A percentile compares a stretch with the other conserved stretches of the same genome.
Evolutionary conservation across 441 rosid genomes (phyloP).

Genomic region (Breynia disticha): DNA sequence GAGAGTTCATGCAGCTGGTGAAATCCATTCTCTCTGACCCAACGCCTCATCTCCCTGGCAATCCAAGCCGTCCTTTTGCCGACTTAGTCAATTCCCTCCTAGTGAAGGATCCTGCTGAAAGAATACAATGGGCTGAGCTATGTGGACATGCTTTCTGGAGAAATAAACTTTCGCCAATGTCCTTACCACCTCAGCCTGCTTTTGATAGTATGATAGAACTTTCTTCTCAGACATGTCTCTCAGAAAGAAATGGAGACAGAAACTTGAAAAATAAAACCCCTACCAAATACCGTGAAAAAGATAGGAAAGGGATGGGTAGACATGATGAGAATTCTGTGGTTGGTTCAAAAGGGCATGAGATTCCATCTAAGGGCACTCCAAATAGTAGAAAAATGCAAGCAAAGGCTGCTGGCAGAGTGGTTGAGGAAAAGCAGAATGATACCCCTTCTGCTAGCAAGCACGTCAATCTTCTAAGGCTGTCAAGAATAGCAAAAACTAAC

Average conservation of each 20-base stretch:
- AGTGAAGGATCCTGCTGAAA: conserved; percentile 84
- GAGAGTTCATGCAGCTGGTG: conserved; percentile 84
- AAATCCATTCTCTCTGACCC: conserved; percentile 85
- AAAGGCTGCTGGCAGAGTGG: conserved; percentile 43
- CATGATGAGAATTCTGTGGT: conserved; percentile 51
- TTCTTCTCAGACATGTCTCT: conserved; percentile 62
- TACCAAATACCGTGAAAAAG: conserved; percentile 60
- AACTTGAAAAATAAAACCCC: conserved; percentile 58
- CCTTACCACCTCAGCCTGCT: conserved; percentile 83
- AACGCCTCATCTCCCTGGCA: conserved; percentile 82
- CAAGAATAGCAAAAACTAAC: conserved; percentile 85
- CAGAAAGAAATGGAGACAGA: conserved; percentile 68
- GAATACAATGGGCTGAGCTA: conserved; percentile 87
- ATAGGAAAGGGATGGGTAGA: conserved; percentile 47
- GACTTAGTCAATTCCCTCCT: conserved; percentile 78
- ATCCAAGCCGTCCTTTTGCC: conserved; percentile 70
- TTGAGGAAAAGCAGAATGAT: conserved; percentile 61
- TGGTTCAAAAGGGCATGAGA: conserved; percentile 48
- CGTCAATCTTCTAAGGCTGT: conserved; percentile 79
- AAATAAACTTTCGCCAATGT: conserved; percentile 36
- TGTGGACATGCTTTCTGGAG: conserved; percentile 89
- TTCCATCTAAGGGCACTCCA: conserved; percentile 53
- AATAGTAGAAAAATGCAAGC: conserved; percentile 45
- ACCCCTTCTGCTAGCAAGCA: conserved; percentile 48
- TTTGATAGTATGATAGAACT: conserved; percentile 71